Base-by-base conservation (phyloP, 768 basidiomycete genomes). In the Filobasidium wieringae region DNA sequence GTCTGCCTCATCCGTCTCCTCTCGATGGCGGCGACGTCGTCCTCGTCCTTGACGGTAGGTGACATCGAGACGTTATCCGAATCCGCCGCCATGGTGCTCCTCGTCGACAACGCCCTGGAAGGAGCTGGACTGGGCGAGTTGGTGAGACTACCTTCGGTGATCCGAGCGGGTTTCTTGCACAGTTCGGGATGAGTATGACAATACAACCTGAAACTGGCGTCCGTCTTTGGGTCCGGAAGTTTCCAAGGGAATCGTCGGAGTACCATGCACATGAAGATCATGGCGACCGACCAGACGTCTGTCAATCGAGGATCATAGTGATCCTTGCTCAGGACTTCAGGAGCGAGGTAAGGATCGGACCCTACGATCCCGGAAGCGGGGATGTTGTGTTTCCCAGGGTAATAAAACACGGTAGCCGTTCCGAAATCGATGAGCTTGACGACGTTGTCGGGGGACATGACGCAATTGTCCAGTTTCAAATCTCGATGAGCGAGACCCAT, bases 381-480 rank as follows among this genome's bases (percentile, higher is more conserved):
- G 63, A 86, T 78, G 51, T 79, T 79, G 61, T 81, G 81, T 75
- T 90, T 91, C 58, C 91, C 93, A 0, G 95, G 95, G 70, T 97
- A 99, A 66, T 95, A 90, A 77, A 99, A 99, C 59, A 99, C 92
- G 63, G 91, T 91, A n/a, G 95, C 95, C 5, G 95, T 99, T 53
- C 95, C 95, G 76, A 99, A 99, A 76, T 99, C 95, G 76, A 99
- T 99, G 64, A 99, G 81, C 74, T 99, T 99, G 78, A 99, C 88
- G 64, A 95, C 81, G 70, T 96, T 90, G 69, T 85, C 80, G 2
- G 78, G 78, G n/a, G 87, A 93, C 88, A 99, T 95, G 77, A 99
- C 95, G 74, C 95, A 97, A 74, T 99, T 99, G 78, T 99, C 95
- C 60, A 99, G 86, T 75, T 99, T 99, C 76, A 99, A 83, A 75